These are phyloP conservation scores for Aspergillus nanangensis DNA, from an alignment of 495 filamentous ascomycete genomes.

Conservation along the genomic window DNA sequence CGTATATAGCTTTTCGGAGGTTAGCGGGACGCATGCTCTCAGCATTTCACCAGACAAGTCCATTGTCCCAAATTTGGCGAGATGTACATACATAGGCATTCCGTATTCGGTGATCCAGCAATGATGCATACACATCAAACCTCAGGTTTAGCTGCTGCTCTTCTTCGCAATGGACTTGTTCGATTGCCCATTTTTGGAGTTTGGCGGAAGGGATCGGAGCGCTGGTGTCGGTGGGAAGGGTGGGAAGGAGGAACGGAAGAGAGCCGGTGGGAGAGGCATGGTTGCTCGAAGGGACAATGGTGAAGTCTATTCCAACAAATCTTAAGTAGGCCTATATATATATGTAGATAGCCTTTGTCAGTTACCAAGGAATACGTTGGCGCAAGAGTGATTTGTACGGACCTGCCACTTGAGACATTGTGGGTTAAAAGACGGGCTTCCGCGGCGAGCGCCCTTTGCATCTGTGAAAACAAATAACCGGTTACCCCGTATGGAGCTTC, in stretches of 20 bases:
- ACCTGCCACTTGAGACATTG: constrained; percentile 97
- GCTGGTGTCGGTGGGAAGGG: constrained; percentile 21
- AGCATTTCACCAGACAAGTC: no score
- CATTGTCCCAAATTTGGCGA: background rate
- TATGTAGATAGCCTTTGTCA: background rate
- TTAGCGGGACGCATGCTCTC: constrained; percentile 8
- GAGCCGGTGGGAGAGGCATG: constrained; percentile 86
- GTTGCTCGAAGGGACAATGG: constrained; percentile 73
- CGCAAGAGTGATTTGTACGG: constrained; percentile 19
- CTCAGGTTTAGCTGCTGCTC: constrained; percentile 53
- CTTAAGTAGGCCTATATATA: constrained; percentile 71
- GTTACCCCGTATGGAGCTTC: constrained; percentile 41
- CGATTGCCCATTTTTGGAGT: constrained; percentile 65
- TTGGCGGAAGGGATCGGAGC: constrained; percentile 59
- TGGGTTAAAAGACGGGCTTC: constrained; percentile 82
- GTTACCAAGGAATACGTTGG: background rate
- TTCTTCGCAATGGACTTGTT: constrained; percentile 42
- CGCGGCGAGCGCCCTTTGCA: constrained; percentile 54
- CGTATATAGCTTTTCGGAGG: constrained; percentile 56
- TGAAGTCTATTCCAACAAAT: constrained; percentile 66
- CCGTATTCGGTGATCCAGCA: constrained; percentile 77
- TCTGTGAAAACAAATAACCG: constrained; percentile 77
- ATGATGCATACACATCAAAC: constrained; percentile 73
- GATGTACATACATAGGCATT: constrained; percentile 69
- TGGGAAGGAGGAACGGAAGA: constrained; percentile 80